Percentiles rank a stretch among this genome's conserved stretches.
These are phyloP conservation scores for Mycena polygramma DNA, from an alignment of 768 basidiomycete species.

Conservation along the genomic window DNA sequence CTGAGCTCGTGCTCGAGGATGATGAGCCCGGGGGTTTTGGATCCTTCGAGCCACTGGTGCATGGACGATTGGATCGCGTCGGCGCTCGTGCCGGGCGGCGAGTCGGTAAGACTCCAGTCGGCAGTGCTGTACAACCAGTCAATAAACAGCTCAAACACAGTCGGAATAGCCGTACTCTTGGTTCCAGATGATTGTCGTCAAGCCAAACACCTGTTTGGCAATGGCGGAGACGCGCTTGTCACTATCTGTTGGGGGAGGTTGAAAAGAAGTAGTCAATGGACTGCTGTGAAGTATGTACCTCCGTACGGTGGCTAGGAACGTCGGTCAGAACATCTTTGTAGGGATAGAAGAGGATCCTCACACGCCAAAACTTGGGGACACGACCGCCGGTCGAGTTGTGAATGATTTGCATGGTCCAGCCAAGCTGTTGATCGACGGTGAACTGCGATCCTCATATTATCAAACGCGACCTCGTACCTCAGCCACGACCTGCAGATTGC, in stretches of 20 bases:
- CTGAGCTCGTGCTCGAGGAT: constrained; percentile 84
- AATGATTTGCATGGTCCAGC: constrained; percentile 72
- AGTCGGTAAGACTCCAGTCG: constrained; percentile 78
- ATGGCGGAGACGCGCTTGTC: constrained; percentile 81
- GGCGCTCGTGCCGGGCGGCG: neutral
- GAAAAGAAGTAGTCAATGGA: neutral
- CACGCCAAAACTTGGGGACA: constrained; percentile 80
- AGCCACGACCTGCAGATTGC: constrained; percentile 59
- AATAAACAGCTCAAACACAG: constrained; percentile 39
- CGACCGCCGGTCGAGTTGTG: constrained; percentile 69
- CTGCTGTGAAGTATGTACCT: neutral
- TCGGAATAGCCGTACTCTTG: constrained; percentile 69
- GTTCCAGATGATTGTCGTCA: constrained; percentile 91
- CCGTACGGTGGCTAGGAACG: constrained; percentile 26
- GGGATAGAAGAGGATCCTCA: constrained; percentile 51
- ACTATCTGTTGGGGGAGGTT: constrained; percentile 9
- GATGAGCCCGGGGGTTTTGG: constrained; percentile 20
- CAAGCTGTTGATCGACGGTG: constrained; percentile 55
- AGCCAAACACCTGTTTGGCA: constrained; percentile 84
- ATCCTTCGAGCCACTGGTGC: constrained; percentile 67
- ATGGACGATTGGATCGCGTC: constrained; percentile 61
- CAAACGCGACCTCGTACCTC: constrained; percentile 17
- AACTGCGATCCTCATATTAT: neutral
- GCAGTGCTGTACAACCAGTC: constrained; percentile 60
- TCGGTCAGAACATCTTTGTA: neutral